phyloP scores from a whole-genome alignment of 176 grass and related monocot species.

The Aegilops speltoides region DNA sequence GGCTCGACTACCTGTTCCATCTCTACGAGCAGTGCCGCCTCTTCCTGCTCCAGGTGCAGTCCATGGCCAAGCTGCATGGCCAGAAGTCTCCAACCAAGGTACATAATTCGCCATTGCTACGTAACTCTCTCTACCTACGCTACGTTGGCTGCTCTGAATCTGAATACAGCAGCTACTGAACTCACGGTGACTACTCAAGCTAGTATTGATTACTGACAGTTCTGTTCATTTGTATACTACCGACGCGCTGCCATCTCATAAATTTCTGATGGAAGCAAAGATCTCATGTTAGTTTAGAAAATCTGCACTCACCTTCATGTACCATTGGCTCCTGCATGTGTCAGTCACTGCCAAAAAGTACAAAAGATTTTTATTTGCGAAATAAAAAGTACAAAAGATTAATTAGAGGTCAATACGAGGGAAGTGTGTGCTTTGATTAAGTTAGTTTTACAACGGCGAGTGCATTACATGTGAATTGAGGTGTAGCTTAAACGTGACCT shows the following conservation, averaged over 20 bases:
- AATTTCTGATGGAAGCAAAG: neutral
- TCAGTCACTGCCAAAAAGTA: neutral
- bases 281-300: neutral
- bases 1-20: slow-evolving; percentile 97
- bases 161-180: neutral
- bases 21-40: slow-evolving; percentile 97
- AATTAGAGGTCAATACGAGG: neutral
- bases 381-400: neutral
- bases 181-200: neutral
- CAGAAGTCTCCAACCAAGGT: slow-evolving; percentile 99
- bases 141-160: neutral
- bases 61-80: slow-evolving; percentile 71
- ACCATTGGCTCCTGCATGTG: neutral
- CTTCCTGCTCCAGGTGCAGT: slow-evolving; percentile 95
- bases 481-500: neutral
- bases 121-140: neutral
- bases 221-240: neutral
- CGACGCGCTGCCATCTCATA: neutral
- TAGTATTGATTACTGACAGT: neutral
- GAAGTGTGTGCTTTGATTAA: too few species aligned
- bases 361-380: too few species aligned
- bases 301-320: neutral
- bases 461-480: too few species aligned
- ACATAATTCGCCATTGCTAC: neutral
- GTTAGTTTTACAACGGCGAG: neutral